These are phyloP conservation scores for Chrysanthemum seticuspe DNA, from an alignment of 129 eudicot genomes.

Conservation along the genomic window DNA sequence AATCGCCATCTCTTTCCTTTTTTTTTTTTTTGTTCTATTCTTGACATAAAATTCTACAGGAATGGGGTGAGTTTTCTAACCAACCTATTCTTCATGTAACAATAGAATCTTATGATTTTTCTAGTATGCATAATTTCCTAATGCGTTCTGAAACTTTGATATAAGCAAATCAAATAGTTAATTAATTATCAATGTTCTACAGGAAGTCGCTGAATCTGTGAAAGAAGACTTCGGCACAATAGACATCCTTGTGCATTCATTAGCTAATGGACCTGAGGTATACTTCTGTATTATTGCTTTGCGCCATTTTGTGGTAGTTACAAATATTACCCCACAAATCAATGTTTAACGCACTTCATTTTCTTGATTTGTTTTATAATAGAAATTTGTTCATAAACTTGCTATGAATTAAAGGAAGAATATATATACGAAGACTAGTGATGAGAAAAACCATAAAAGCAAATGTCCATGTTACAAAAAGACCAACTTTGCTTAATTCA, in stretches of 20 bases:
- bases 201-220: conserved; percentile 81
- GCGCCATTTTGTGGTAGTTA: too few species aligned
- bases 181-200: conserved; percentile 17
- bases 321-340: too few species aligned
- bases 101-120: background rate
- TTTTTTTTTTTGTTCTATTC: background rate
- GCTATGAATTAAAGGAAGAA: background rate
- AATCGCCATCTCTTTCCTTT: background rate
- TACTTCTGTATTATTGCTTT: background rate
- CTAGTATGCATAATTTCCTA: background rate
- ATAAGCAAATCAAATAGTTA: background rate
- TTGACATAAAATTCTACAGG: background rate
- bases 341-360: background rate
- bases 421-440: too few species aligned
- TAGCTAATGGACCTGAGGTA: conserved; percentile 96
- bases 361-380: background rate
- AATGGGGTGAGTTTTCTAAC: background rate
- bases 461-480: too few species aligned
- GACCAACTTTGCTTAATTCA: too few species aligned
- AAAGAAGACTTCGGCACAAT: conserved; percentile 82
- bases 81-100: background rate
- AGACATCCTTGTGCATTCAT: conserved; percentile 83
- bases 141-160: background rate
- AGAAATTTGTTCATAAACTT: background rate
- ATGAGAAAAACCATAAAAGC: too few species aligned